Evolutionary conservation across 2,329 filamentous ascomycete genomes (phyloP).

Genomic region (Talaromyces verruculosus): DNA sequence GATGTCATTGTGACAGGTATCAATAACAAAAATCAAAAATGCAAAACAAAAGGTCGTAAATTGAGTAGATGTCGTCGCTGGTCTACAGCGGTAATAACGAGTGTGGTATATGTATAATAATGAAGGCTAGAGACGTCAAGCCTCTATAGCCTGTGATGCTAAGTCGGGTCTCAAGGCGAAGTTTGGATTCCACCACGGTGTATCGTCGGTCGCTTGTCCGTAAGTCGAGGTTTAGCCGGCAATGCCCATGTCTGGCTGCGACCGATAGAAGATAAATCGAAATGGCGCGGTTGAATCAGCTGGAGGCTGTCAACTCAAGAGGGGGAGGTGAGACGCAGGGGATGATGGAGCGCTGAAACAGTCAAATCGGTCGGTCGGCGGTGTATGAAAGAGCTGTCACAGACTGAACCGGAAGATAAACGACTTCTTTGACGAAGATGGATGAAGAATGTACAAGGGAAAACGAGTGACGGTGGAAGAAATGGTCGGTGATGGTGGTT

Average conservation of each 20-base stretch:
- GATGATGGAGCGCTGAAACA: slow-evolving; percentile 16
- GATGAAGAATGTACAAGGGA: slow-evolving; percentile 6
- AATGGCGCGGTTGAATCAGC: background rate
- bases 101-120: slow-evolving; percentile 13
- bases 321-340: slow-evolving; percentile 20
- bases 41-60: background rate
- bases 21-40: background rate
- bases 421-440: background rate
- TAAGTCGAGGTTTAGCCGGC: background rate
- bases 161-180: background rate
- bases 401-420: background rate
- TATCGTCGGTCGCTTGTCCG: slow-evolving; percentile 1
- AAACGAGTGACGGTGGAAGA: slow-evolving; percentile 11
- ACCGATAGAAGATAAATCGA: background rate
- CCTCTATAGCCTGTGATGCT: slow-evolving; percentile 8
- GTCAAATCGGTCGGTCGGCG: slow-evolving; percentile 2
- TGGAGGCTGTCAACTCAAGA: slow-evolving; percentile 5
- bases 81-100: slow-evolving; percentile 31
- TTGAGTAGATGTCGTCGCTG: slow-evolving; percentile 28
- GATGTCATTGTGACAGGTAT: slow-evolving; percentile 31
- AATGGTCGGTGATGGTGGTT: background rate
- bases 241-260: slow-evolving; percentile 9
- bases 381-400: background rate
- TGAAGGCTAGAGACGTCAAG: slow-evolving; percentile 21
- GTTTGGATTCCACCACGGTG: background rate